Evolutionary conservation across 345 rosid species (phyloP).

Genomic region (Salix caprea): DNA sequence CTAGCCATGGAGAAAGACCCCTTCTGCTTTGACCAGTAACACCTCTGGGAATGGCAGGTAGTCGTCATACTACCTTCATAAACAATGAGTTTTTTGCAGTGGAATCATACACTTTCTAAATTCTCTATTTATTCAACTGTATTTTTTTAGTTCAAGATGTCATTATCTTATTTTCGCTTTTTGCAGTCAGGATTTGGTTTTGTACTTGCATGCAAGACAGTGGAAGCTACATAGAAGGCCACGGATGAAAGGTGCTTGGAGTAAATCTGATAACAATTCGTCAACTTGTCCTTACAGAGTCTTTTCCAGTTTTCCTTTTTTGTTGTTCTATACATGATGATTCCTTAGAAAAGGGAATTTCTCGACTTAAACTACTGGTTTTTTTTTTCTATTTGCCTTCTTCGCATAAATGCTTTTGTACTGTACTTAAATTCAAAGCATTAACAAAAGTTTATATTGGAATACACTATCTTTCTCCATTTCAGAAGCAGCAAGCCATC

Average conservation of each 20-base stretch:
- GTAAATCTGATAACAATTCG: slow-evolving; percentile 19
- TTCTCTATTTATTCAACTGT: too few relatives aligned
- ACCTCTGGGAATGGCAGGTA: slow-evolving; percentile 50
- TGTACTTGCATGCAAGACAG: slow-evolving; percentile 51
- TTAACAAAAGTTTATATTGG: too few relatives aligned
- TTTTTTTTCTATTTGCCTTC: too few relatives aligned
- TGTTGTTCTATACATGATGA: neutral
- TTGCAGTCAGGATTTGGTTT: slow-evolving; percentile 52
- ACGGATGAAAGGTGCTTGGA: slow-evolving; percentile 53
- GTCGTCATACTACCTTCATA: slow-evolving; percentile 41
- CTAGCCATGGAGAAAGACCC: slow-evolving; percentile 39
- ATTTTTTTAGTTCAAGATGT: too few relatives aligned
- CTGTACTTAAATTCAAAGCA: too few relatives aligned
- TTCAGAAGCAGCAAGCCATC: too few relatives aligned
- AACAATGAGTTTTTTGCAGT: neutral
- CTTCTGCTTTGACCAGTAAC: slow-evolving; percentile 25
- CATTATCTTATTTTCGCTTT: slow-evolving; percentile 3
- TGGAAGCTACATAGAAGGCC: slow-evolving; percentile 55
- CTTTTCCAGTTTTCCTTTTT: neutral
- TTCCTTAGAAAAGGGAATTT: neutral
- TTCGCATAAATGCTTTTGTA: too few relatives aligned
- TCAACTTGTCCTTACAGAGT: neutral
- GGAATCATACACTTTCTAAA: too few relatives aligned
- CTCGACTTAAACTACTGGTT: too few relatives aligned
- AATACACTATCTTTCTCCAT: too few relatives aligned